phyloP scores from a whole-genome alignment of 2,329 filamentous ascomycete genomes.

The Exophiala calicioides region DNA sequence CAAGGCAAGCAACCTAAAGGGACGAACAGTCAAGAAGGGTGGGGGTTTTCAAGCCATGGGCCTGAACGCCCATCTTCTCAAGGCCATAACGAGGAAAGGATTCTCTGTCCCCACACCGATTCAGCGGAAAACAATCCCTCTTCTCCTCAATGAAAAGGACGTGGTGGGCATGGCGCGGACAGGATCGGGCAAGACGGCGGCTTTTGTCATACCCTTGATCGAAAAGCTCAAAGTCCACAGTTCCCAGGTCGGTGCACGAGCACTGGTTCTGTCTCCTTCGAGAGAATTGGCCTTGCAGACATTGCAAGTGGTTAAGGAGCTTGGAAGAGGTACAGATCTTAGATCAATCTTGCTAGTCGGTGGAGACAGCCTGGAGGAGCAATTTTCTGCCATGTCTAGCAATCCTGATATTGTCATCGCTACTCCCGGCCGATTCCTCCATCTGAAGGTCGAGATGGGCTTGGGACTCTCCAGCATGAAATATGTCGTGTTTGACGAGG shows the following conservation, averaged over 20 bases:
- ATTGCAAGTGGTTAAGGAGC: conserved; percentile 92
- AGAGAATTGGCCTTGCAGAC: conserved; percentile 94
- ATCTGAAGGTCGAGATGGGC: conserved; percentile 95
- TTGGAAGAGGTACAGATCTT: conserved; percentile 85
- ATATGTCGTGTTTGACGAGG: conserved; percentile 97
- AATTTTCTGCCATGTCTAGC: conserved; percentile 86
- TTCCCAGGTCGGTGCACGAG: conserved; percentile 79
- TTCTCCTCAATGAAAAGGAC: conserved; percentile 86
- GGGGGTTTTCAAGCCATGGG: conserved; percentile 97
- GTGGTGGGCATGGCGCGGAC: conserved; percentile 99
- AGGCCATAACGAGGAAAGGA: conserved; percentile 89
- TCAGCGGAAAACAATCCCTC: conserved; percentile 91
- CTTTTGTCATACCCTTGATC: conserved; percentile 98
- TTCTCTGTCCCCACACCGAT: conserved; percentile 97
- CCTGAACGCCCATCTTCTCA: conserved; percentile 77
- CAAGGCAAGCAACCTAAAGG: conserved; percentile 79
- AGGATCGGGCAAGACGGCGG: conserved; percentile 97
- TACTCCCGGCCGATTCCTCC: conserved; percentile 91
- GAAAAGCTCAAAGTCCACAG: conserved; percentile 88
- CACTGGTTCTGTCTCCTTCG: conserved; percentile 85
- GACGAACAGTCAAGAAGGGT: conserved; percentile 86
- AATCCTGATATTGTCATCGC: conserved; percentile 98
- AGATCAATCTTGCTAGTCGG: conserved; percentile 89
- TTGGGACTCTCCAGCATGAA: conserved; percentile 85
- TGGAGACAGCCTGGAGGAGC: conserved; percentile 92